Percentiles rank a stretch among this genome's conserved stretches.
phyloP scores from a whole-genome alignment of 139 green algal species.

The Desmodesmus armatus region DNA sequence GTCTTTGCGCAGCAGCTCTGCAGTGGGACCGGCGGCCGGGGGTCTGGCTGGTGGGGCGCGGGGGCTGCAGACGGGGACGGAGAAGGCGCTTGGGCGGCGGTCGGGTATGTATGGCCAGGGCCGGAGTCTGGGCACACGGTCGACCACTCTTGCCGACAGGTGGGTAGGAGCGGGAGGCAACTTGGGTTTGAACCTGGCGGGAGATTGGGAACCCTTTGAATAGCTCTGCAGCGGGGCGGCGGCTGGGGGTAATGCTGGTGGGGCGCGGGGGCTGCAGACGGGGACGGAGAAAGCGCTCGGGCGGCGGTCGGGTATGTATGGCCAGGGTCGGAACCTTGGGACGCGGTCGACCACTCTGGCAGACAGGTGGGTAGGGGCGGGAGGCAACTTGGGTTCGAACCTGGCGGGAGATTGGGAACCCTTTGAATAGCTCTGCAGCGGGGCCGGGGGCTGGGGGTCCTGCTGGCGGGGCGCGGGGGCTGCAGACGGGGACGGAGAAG shows the following conservation, averaged over 20 bases:
- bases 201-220: too few species aligned
- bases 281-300: slow-evolving; percentile 18
- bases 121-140: too few species aligned
- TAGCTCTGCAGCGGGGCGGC: background rate
- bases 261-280: background rate
- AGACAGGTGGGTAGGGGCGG: too few species aligned
- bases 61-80: background rate
- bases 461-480: background rate
- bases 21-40: background rate
- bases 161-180: too few species aligned
- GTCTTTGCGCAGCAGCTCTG: background rate
- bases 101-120: slow-evolving; percentile 12
- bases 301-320: background rate
- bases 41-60: background rate
- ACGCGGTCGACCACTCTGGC: too few species aligned
- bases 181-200: too few species aligned
- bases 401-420: too few species aligned
- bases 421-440: background rate
- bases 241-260: background rate
- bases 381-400: too few species aligned
- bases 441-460: background rate
- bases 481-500: slow-evolving; percentile 1
- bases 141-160: too few species aligned
- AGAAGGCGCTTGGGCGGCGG: slow-evolving; percentile 7
- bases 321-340: too few species aligned